Conservation (phyloP, 2,329 filamentous ascomycete species). For the Fusarium sp. region DNA sequence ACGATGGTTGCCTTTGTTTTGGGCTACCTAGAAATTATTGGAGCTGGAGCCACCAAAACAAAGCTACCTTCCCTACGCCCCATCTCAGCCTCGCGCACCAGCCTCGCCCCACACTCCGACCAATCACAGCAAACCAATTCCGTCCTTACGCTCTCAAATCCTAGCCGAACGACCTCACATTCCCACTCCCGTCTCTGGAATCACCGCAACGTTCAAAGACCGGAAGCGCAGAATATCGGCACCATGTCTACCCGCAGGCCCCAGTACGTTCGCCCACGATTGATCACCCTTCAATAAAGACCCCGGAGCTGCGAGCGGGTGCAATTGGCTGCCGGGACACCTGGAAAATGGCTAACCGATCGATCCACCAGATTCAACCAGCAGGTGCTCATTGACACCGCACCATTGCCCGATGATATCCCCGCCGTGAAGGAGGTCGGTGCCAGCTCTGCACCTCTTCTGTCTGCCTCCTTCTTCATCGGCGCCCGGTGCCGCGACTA, state of each 20-base stretch:
- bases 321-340: conserved; percentile 37
- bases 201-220: conserved; percentile 42
- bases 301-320: conserved; percentile 2
- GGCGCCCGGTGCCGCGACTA: conserved; percentile 93
- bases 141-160: conserved; percentile 53
- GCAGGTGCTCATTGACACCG: conserved; percentile 92
- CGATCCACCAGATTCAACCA: conserved; percentile 83
- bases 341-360: conserved; percentile 43
- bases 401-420: conserved; percentile 90
- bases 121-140: conserved; percentile 54
- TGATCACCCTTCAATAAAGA: not conserved
- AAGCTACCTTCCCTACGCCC: conserved; percentile 25
- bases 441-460: conserved; percentile 88
- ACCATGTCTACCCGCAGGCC: conserved; percentile 56
- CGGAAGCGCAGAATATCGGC: conserved; percentile 44
- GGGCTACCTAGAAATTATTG: conserved; percentile 42
- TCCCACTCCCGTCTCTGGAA: conserved; percentile 42
- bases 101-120: conserved; percentile 46
- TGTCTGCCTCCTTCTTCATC: conserved; percentile 96
- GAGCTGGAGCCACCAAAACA: conserved; percentile 45
- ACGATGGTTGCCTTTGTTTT: conserved; percentile 34
- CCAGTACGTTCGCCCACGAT: conserved; percentile 49
- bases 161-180: conserved; percentile 44
- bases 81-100: conserved; percentile 33
- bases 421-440: conserved; percentile 95